Base-by-base conservation (phyloP, 306 rosid species). In the Crotalaria pallida region DNA sequence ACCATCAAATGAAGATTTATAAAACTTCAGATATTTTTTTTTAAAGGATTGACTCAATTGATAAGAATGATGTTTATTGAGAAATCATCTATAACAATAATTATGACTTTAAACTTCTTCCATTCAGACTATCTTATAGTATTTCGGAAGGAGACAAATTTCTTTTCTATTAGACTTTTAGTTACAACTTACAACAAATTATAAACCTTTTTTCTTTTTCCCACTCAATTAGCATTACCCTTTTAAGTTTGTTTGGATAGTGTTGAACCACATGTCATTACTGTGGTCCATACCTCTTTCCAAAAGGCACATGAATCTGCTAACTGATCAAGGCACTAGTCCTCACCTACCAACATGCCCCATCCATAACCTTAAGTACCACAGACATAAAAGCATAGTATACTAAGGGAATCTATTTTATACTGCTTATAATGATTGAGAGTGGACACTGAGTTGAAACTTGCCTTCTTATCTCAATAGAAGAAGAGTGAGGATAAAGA, bases 341-440 rank as follows among this genome's bases (percentile, higher is more conserved):
- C 68, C 81, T 72, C 41, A 83, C 91, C 89, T 17, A 84, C 84
- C 83, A 79, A 33, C 29, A 58, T 31, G 67, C 53, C 78, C 40
- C 81, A 31, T 67, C 60, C 81, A 51, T 9, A 24, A 68, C 12
- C 21, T 7, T 0, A 21, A 27, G 15, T 44, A 47, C 1, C n/a
- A 17, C 1, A 26, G 10, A 24, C 7, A 15, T 26, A 21, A 31
- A 29, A 10, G 1, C 34, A 52, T 18, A 23, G 8, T 0, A 11
- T n/a, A 55, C 7, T 0, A 43, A 44, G 24, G 19, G 58, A 38
- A 1, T 5, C 7, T 12, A 26, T 16, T 50, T 81, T 76, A 72
- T 31, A 36, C 66, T 12, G n/a, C n/a, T 16, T 10, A 5, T 44
- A 62, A 47, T 69, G 69, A 80, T 75, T 53, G 67, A 11, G 12